Conservation (phyloP, 108 stramenopile species). For the Seminavis robusta region DNA sequence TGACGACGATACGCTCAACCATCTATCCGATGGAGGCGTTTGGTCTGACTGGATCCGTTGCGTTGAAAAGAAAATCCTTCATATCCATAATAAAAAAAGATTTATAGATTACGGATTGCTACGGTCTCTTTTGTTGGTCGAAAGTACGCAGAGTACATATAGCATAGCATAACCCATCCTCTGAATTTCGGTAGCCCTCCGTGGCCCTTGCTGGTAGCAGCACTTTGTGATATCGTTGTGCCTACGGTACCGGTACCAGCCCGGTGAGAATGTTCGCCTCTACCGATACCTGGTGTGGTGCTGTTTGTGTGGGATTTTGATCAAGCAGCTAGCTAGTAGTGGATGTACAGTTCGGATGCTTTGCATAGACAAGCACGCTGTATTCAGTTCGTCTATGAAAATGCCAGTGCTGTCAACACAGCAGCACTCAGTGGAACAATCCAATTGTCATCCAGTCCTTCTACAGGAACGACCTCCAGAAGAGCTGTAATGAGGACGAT, state of each 20-base stretch:
- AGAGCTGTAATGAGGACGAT: constrained; percentile 50
- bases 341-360: neutral
- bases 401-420: constrained; percentile 35
- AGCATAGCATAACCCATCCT: neutral
- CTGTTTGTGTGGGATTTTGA: neutral
- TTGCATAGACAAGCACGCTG: neutral
- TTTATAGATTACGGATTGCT: constrained; percentile 1
- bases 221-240: neutral
- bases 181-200: neutral
- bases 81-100: too few species aligned
- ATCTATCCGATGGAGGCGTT: constrained; percentile 31
- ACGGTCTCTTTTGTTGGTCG: neutral
- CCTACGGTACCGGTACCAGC: neutral
- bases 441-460: constrained; percentile 83
- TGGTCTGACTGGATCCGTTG: too few species aligned
- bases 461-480: constrained; percentile 66
- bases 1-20: constrained; percentile 45
- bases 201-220: too few species aligned
- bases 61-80: too few species aligned
- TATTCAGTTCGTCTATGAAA: constrained; percentile 2
- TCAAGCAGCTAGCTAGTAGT: neutral
- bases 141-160: neutral
- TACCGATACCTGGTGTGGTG: neutral
- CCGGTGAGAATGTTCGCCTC: neutral
- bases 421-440: constrained; percentile 70